Base-by-base conservation (phyloP, 257 asterid species). In the Solanum raphanifolium region DNA sequence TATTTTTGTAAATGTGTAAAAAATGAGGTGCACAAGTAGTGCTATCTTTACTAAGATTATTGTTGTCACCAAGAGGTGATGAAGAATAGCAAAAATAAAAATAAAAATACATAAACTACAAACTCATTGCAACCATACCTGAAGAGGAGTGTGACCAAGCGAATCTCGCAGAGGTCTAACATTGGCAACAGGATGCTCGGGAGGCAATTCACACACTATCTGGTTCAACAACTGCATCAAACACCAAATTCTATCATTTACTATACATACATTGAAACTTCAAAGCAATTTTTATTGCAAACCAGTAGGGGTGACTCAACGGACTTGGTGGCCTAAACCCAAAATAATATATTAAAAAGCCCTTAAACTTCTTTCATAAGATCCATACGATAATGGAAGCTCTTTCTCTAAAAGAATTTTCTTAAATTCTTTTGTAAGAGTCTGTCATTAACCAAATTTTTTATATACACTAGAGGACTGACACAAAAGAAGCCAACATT, bases 111-210 rank as follows among this genome's bases (percentile, higher is more conserved):
- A 46, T 16, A 46, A 18, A 46, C 85, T 31, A 81, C 27, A 29
- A 18, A 46, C 1, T 31, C 52, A 41, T 27, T 35, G 31, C 10
- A 60, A 76, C 12, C 84, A 72, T 88, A 97, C 99, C 99, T 96
- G 99, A 86, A 97, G 90, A 65, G 99, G 99, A 87, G 99, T 97
- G 90, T 97, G 99, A 69, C 99, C 99, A 36, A 96, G 96, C 55
- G 98, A 96, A 92, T 96, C 98, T 89, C 99, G 92, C 87, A 97
- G 93, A 87, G 99, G 99, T 91, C 98, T 93, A 72, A 94, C 94
- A 91, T 93, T 95, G 66, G 99, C 97, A 48, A 96, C 99, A 68
- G 99, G 99, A 90, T 97, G 99, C 91, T 96, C 99, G n/a, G 98
- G 99, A 87, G 99, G 99, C 92, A 97, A 92, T 91, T 95, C 99